A percentile compares a stretch with the other conserved stretches of the same genome.
Conservation (phyloP, 352 stramenopile species). For the Phytophthora crassamura region DNA sequence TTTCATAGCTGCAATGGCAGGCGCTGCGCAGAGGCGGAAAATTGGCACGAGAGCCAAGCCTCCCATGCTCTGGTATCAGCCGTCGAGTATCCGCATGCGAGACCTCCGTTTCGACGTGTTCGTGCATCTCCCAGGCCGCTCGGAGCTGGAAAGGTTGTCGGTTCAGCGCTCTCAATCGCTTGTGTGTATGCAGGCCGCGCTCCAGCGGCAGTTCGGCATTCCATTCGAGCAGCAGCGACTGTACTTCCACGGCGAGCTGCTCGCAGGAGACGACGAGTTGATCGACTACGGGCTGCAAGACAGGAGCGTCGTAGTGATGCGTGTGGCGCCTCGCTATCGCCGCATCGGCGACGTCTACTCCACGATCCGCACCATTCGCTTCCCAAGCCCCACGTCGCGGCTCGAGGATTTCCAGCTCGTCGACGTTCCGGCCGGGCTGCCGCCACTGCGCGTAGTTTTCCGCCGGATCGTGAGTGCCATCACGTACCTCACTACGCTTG, state of each 20-base stretch:
- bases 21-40: conserved; percentile 16
- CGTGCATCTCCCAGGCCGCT: conserved; percentile 46
- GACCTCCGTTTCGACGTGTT: conserved; percentile 62
- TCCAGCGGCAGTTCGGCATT: conserved; percentile 65
- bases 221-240: conserved; percentile 71
- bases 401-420: conserved; percentile 66
- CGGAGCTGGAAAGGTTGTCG: conserved; percentile 43
- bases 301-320: conserved; percentile 56
- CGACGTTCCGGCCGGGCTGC: conserved; percentile 64
- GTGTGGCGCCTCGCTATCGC: conserved; percentile 53
- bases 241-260: conserved; percentile 59
- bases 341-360: conserved; percentile 70
- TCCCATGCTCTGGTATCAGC: conserved; percentile 18
- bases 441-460: conserved; percentile 60
- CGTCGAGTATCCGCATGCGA: conserved; percentile 26
- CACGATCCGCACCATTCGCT: conserved; percentile 65
- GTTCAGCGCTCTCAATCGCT: conserved; percentile 61
- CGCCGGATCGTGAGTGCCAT: conserved; percentile 63
- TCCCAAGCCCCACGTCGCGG: conserved; percentile 28
- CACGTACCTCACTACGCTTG: conserved; percentile 62
- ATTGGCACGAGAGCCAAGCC: conserved; percentile 6
- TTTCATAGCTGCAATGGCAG: conserved; percentile 15
- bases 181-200: conserved; percentile 54
- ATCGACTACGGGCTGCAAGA: conserved; percentile 61
- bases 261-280: conserved; percentile 73